Base-by-base conservation (phyloP, 2,329 filamentous ascomycete species). In the Xylaria sp. region DNA sequence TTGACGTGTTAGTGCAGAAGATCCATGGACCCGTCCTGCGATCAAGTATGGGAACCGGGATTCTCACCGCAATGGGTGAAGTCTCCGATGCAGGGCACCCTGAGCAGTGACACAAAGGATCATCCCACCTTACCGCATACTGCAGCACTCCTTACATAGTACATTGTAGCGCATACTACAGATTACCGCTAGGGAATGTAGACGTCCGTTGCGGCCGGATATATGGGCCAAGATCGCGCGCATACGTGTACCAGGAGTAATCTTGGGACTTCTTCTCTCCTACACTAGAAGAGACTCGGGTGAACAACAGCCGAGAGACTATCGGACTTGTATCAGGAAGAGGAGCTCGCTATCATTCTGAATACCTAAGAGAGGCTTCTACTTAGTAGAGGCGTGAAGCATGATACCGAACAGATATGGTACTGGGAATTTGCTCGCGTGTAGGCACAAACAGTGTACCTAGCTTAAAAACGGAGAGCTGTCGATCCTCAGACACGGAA, bases 51-150 rank as follows among this genome's bases (percentile, higher is more conserved):
- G 59, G 46, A 70, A 55, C 52, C 70, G 64, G 64, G 59, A 67
- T 60, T 34, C 39, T 44, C 54, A 50, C 70, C 64, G 13, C 31
- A 70, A 72, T 57, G 48, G 65, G 70, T 10, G 54, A 72, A 70
- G 60, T 72, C 67, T 67, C 70, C 70, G 70, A 72, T 61, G 70
- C 70, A 70, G 70, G 67, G 62, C 63, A 65, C 58, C 56, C 56
- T 63, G 58, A 46, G 39, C 25, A 72, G 28, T 59, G 52, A 60
- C 59, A 63, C 54, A 61, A 61, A 56, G 62, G 67, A 70, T 62
- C 46, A 70, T 70, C 70, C 55, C 55, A 69, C 58, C 51, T 63
- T 63, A 54, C 66, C 50, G 39, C 59, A 57, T 46, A 48, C 67
- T 60, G 48, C 57, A 55, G 52, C 50, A 41, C 54, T 62, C 46